phyloP scores from a whole-genome alignment of 768 basidiomycete genomes.

The Suillus americanus region DNA sequence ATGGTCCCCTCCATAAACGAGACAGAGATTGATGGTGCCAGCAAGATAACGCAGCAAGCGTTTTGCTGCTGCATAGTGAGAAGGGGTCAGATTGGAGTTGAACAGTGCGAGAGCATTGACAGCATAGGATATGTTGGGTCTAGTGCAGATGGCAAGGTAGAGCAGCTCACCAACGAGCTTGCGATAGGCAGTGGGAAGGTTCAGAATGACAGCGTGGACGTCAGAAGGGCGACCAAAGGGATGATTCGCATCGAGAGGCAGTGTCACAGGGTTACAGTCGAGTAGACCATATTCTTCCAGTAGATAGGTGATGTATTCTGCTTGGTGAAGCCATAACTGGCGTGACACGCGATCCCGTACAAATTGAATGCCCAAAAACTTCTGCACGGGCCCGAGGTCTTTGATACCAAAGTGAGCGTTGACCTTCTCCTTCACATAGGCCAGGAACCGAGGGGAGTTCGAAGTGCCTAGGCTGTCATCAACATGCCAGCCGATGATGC shows the following conservation, averaged over 20 bases:
- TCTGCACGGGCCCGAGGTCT: background rate
- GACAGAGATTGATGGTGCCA: rapidly evolving
- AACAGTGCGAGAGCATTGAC: background rate
- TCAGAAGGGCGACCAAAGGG: background rate
- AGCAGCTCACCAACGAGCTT: background rate
- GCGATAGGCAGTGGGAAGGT: background rate
- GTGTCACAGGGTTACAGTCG: background rate
- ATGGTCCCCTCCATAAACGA: background rate
- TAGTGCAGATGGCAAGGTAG: background rate
- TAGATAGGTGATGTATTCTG: background rate
- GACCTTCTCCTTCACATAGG: background rate
- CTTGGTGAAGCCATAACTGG: background rate
- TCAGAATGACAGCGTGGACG: background rate
- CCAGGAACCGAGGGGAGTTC: background rate
- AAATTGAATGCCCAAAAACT: background rate
- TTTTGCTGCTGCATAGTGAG: background rate
- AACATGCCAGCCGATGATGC: background rate
- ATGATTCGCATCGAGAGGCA: background rate
- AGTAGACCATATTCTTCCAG: constrained; percentile 36
- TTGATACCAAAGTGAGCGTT: background rate
- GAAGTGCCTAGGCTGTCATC: background rate
- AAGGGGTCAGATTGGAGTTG: background rate
- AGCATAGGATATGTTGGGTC: background rate
- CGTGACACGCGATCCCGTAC: background rate
- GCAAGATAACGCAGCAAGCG: background rate